A percentile compares a stretch with the other conserved stretches of the same genome.
Conservation (phyloP, 352 stramenopile genomes). For the Globisporangium radiosum region DNA sequence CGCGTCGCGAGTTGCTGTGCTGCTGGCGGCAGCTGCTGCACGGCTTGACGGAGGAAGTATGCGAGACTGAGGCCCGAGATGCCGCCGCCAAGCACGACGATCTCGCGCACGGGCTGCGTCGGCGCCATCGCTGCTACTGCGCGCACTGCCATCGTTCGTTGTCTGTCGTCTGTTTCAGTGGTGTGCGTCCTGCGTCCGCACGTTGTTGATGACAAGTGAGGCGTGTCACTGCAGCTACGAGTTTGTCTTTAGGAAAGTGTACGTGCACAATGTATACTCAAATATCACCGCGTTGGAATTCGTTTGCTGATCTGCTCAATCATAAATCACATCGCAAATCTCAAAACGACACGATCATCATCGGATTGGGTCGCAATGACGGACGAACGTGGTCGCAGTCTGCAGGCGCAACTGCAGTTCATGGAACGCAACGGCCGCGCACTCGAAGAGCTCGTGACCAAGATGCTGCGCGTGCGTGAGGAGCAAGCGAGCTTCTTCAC, state of each 20-base stretch:
- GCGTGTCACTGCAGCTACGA: too few relatives aligned
- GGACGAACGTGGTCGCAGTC: constrained; percentile 34
- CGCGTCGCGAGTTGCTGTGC: constrained; percentile 17
- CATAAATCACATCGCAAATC: too few relatives aligned
- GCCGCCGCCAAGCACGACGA: constrained; percentile 79
- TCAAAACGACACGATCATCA: background rate
- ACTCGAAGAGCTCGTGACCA: constrained; percentile 65
- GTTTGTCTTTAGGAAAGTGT: too few relatives aligned
- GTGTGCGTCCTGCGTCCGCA: too few relatives aligned
- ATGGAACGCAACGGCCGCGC: constrained; percentile 73
- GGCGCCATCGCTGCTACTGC: background rate
- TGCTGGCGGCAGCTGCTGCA: constrained; percentile 14
- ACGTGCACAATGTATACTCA: too few relatives aligned
- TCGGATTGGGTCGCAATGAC: constrained; percentile 11
- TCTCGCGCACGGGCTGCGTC: background rate
- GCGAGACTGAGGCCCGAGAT: constrained; percentile 75
- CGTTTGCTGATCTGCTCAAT: too few relatives aligned
- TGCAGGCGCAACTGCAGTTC: constrained; percentile 68
- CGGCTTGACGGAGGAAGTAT: constrained; percentile 61
- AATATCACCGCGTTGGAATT: too few relatives aligned
- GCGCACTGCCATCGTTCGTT: background rate
- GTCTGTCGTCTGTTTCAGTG: too few relatives aligned
- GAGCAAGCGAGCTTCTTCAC: constrained; percentile 59
- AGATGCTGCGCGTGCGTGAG: constrained; percentile 57
- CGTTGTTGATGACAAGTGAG: too few relatives aligned